Percentiles rank a stretch among this genome's conserved stretches.
Evolutionary conservation across 768 basidiomycete genomes (phyloP).

Genomic region (Macrolepiota fuliginosa): DNA sequence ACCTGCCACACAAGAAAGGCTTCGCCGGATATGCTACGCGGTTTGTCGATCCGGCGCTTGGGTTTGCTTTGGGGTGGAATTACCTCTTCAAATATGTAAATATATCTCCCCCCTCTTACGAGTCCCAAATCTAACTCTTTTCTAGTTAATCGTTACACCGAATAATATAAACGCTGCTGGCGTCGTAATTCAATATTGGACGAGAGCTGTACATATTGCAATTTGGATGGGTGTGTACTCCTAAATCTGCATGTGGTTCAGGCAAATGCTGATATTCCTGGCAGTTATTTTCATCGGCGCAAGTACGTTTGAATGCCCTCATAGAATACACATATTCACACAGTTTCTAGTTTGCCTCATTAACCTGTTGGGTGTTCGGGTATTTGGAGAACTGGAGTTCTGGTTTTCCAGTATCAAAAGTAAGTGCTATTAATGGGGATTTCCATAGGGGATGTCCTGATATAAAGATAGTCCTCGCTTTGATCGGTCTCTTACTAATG

Average conservation of each 20-base stretch:
- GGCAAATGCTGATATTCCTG: constrained; percentile 1
- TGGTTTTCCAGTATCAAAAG: constrained; percentile 74
- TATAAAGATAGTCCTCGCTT: constrained; percentile 30
- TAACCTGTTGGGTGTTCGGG: constrained; percentile 61
- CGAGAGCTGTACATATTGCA: constrained; percentile 38
- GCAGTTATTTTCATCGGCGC: constrained; percentile 57
- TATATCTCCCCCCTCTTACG: not conserved
- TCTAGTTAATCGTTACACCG: constrained; percentile 59
- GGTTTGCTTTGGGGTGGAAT: constrained; percentile 66
- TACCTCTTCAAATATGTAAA: constrained; percentile 56
- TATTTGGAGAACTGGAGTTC: constrained; percentile 75
- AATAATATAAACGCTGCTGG: constrained; percentile 67
- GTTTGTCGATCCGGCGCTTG: constrained; percentile 66
- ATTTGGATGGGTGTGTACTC: constrained; percentile 54
- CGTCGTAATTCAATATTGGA: constrained; percentile 50
- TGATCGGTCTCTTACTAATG: constrained; percentile 53
- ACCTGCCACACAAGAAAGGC: constrained; percentile 59
- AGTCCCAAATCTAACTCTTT: constrained; percentile 5
- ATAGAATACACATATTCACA: not conserved
- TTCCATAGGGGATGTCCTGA: not conserved
- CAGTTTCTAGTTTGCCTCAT: constrained; percentile 42
- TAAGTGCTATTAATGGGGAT: constrained; percentile 29
- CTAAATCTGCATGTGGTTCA: constrained; percentile 18
- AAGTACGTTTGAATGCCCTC: constrained; percentile 31
- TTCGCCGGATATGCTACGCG: constrained; percentile 61